A percentile compares a stretch with the other conserved stretches of the same genome.
Evolutionary conservation across 805 yeast species (phyloP).

Genomic region (Sugiyamaella mastotermitis): DNA sequence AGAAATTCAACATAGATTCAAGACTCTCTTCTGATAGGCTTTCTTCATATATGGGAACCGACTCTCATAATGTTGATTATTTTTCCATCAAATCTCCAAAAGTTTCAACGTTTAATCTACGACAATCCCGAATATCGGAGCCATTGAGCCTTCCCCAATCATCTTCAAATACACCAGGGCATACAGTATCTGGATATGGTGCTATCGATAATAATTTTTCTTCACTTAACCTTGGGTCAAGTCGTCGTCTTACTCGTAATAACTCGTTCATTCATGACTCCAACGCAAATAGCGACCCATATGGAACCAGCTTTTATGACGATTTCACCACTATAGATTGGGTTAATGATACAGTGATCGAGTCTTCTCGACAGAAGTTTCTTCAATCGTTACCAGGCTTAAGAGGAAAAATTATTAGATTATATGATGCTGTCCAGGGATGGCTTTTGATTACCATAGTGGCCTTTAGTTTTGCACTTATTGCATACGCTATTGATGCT

Average conservation of each 20-base stretch:
- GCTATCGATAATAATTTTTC: background rate
- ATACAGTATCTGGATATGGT: constrained; percentile 1
- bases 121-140: background rate
- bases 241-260: too few species aligned
- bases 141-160: too few species aligned
- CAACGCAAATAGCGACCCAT: background rate
- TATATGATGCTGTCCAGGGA: constrained; percentile 37
- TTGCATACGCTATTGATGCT: constrained; percentile 45
- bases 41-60: too few species aligned
- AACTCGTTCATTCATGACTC: background rate
- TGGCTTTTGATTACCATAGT: constrained; percentile 46
- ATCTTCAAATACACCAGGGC: too few species aligned
- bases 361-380: constrained; percentile 37
- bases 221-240: too few species aligned
- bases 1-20: too few species aligned
- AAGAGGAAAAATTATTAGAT: constrained; percentile 27
- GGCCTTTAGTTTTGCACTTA: constrained; percentile 41
- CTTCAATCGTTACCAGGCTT: constrained; percentile 33
- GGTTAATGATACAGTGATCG: constrained; percentile 44
- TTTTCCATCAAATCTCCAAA: too few species aligned
- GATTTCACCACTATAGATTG: constrained; percentile 60
- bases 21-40: too few species aligned
- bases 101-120: constrained; percentile 1
- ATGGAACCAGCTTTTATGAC: constrained; percentile 38
- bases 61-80: too few species aligned